Conservation (phyloP, 148 eudicot species). For the Nepenthes gracilis region DNA sequence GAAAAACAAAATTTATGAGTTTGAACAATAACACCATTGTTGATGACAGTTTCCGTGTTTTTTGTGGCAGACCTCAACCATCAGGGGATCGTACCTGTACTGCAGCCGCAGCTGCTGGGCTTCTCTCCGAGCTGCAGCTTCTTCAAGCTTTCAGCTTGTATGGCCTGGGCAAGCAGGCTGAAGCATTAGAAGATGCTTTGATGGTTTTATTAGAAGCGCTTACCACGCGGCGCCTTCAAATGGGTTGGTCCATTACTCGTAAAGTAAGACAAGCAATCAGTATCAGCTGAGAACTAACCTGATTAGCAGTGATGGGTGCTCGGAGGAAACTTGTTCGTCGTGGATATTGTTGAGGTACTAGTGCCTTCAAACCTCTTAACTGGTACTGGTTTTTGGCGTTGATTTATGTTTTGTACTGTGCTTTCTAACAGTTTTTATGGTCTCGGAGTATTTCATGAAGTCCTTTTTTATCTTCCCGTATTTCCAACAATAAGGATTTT, state of each 20-base stretch:
- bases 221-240: slow-evolving; percentile 60
- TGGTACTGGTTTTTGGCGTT: no score
- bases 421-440: no score
- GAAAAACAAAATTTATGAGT: no score
- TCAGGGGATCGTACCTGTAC: slow-evolving; percentile 97
- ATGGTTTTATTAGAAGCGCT: slow-evolving; percentile 57
- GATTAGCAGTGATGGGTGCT: no score
- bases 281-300: slow-evolving; percentile 15
- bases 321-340: no score
- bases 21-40: background rate
- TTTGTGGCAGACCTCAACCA: slow-evolving; percentile 74
- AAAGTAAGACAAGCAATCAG: slow-evolving; percentile 31
- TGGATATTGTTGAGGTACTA: no score
- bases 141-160: slow-evolving; percentile 44
- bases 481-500: no score
- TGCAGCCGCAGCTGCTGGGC: slow-evolving; percentile 85
- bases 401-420: no score
- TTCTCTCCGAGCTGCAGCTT: slow-evolving; percentile 64
- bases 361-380: no score
- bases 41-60: background rate
- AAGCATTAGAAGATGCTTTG: slow-evolving; percentile 57
- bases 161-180: slow-evolving; percentile 56
- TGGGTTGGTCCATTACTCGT: slow-evolving; percentile 83
- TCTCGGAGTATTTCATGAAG: no score
- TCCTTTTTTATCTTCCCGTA: no score